phyloP scores from a whole-genome alignment of 192 early-diverging fungal species.

The Coemansia sp. region DNA sequence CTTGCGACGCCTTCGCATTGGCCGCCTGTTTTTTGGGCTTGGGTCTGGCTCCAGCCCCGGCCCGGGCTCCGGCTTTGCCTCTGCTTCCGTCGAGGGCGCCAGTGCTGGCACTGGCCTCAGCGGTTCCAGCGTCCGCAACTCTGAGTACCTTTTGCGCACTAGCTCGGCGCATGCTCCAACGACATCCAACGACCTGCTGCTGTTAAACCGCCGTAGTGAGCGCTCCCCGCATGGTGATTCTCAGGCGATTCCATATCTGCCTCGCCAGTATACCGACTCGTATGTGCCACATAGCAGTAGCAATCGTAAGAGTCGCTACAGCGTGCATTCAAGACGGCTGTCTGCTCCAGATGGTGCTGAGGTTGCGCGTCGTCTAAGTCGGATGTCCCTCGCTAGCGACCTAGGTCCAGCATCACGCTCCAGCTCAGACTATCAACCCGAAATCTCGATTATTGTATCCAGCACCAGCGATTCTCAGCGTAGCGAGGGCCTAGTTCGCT shows the following conservation, averaged over 20 bases:
- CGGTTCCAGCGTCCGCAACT: not conserved
- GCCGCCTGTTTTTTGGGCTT: constrained; percentile 46
- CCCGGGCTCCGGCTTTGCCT: not conserved
- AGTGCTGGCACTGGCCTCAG: constrained; percentile 17
- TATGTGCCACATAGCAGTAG: constrained; percentile 9
- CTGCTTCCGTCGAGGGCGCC: constrained; percentile 3
- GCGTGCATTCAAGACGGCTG: constrained; percentile 38
- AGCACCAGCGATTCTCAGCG: not conserved
- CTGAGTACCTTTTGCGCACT: constrained; percentile 23
- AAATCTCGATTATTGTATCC: not conserved
- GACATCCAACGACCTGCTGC: constrained; percentile 3
- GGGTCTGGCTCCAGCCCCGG: constrained; percentile 9
- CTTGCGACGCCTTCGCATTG: constrained; percentile 47
- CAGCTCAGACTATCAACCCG: not conserved
- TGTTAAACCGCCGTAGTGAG: not conserved
- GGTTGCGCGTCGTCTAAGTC: constrained; percentile 25
- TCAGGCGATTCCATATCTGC: constrained; percentile 7
- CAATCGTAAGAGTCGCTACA: constrained; percentile 43
- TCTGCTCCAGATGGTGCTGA: constrained; percentile 51
- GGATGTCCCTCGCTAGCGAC: constrained; percentile 1
- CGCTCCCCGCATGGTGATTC: not conserved
- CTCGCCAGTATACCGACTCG: not conserved
- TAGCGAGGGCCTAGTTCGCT: not conserved
- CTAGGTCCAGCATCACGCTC: not conserved
- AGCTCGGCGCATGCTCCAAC: constrained; percentile 35